Base-by-base conservation (phyloP, 805 yeast species). In the Zygoascus ofunaensis region DNA sequence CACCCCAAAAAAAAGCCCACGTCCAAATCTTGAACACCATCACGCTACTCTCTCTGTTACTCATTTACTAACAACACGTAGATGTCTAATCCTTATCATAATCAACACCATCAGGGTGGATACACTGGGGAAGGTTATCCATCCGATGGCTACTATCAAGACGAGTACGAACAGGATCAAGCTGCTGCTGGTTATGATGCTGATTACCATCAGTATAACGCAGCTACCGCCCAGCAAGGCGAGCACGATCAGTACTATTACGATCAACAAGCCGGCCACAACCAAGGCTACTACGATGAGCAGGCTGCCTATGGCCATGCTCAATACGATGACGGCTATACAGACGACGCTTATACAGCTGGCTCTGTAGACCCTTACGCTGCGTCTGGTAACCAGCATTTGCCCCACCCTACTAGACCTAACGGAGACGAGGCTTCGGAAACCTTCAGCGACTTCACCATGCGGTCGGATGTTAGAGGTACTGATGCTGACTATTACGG, bases 351-450 rank as follows among this genome's bases (percentile, higher is more conserved):
- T 28, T 69, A 71, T 52, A 72, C 64, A 47, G 60, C 63, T 34
- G 64, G 64, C 40, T 63, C 64, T 37, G 67, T 63, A 39, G 72
- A 69, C 46, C 75, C 75, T 37, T 70, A 72, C 51, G 70, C 71
- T 49, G 58, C 63, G 41, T 58, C 68, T 62, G 59, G 63, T 54
- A 36, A 57, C 59, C 46, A 61, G 53, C 50, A 49, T 24, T 49
- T 49, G 14, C 45, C 49, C 26, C 52, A 51, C 17, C 55, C 49
- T 19, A 45, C 39, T 22, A 42, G 53, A 17, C 40, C 43, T 20
- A 37, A 17, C n/a, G 48, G 56, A 36, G 68, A 61, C 49, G 63
- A 55, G 42, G 66, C 60, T 41, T 55, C 63, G 17, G 71, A 66
- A 53, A 62, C 69, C 4, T 66, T 65, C 45, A 50, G 62, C 39